Conservation (phyloP, 2,329 filamentous ascomycete species). For the Colletotrichum endophyticum region DNA sequence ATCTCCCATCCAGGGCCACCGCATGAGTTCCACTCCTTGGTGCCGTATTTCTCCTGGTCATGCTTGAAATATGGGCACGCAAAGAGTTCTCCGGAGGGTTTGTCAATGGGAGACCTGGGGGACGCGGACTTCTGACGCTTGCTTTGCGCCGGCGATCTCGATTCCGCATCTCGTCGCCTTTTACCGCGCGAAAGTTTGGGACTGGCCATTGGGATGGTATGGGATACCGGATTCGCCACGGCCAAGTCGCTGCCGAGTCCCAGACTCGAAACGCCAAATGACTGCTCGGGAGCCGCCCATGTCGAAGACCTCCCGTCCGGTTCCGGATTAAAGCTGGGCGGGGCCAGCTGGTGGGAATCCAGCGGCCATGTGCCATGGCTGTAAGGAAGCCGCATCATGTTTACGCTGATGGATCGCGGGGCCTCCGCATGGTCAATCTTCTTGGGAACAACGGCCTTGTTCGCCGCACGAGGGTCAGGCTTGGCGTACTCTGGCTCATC, state of each 20-base stretch:
- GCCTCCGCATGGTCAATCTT: fast-evolving
- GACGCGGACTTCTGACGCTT: neutral
- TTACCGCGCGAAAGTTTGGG: neutral
- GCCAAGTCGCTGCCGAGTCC: neutral
- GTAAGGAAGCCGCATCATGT: neutral
- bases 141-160: neutral
- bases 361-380: neutral
- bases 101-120: neutral
- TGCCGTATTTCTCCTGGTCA: neutral
- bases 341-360: neutral
- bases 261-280: fast-evolving
- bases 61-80: neutral
- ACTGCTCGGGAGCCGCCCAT: neutral
- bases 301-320: neutral
- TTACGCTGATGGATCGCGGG: neutral
- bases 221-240: neutral
- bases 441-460: neutral
- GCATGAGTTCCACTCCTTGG: neutral
- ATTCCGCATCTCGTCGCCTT: fast-evolving
- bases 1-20: neutral
- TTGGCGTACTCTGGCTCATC: neutral
- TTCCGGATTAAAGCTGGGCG: neutral
- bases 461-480: neutral
- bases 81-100: neutral
- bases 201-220: neutral